Evolutionary conservation across 2,329 filamentous ascomycete species (phyloP).

Genomic region (Stromatinia cepivora): DNA sequence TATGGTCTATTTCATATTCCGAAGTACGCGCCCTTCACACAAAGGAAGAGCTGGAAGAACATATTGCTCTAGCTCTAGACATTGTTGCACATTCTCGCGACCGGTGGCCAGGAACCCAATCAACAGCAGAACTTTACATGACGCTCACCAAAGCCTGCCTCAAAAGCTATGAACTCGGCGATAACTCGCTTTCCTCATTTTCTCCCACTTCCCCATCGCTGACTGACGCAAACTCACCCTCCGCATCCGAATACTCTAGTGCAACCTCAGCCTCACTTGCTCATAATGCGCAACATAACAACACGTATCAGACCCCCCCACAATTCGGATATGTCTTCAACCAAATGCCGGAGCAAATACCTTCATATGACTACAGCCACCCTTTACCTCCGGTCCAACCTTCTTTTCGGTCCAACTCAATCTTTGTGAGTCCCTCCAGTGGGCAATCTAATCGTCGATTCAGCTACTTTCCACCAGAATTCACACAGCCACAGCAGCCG

Average conservation of each 20-base stretch:
- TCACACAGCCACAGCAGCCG: slow-evolving; percentile 38
- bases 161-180: slow-evolving; percentile 74
- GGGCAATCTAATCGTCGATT: slow-evolving; percentile 57
- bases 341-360: slow-evolving; percentile 51
- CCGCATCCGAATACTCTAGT: slow-evolving; percentile 46
- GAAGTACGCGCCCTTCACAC: slow-evolving; percentile 74
- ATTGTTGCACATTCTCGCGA: slow-evolving; percentile 79
- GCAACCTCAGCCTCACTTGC: slow-evolving; percentile 41
- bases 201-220: slow-evolving; percentile 46
- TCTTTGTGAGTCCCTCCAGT: slow-evolving; percentile 60
- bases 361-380: slow-evolving; percentile 32
- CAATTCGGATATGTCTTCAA: slow-evolving; percentile 62
- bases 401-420: slow-evolving; percentile 67
- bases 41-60: slow-evolving; percentile 72
- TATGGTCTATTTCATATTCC: slow-evolving; percentile 88
- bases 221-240: slow-evolving; percentile 50
- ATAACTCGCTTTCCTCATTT: slow-evolving; percentile 49
- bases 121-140: slow-evolving; percentile 82
- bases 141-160: slow-evolving; percentile 83
- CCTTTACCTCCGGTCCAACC: slow-evolving; percentile 39
- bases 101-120: slow-evolving; percentile 86
- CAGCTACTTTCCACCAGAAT: slow-evolving; percentile 64
- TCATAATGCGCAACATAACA: slow-evolving; percentile 30
- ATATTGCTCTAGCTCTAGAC: slow-evolving; percentile 73
- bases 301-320: slow-evolving; percentile 44